phyloP scores from a whole-genome alignment of 2,329 filamentous ascomycete species.

The Botrytis fragariae region DNA sequence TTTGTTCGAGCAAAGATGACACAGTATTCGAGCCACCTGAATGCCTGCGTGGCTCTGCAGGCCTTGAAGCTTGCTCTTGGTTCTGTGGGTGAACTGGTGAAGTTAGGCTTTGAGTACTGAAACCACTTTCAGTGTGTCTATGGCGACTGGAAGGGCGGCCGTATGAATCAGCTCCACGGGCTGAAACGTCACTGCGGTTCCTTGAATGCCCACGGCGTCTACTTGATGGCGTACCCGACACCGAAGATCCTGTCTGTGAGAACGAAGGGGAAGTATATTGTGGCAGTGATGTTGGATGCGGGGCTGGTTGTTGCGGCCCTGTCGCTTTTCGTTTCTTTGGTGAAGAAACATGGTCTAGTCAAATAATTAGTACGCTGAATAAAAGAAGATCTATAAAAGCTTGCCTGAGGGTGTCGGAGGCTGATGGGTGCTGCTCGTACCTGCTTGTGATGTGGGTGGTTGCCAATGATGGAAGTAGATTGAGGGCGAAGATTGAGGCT shows the following conservation, averaged over 20 bases:
- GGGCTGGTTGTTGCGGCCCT: slow-evolving; percentile 50
- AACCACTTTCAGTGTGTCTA: slow-evolving; percentile 35
- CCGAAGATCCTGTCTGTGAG: slow-evolving; percentile 51
- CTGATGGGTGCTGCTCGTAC: slow-evolving; percentile 56
- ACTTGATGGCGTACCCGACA: slow-evolving; percentile 52
- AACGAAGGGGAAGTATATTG: slow-evolving; percentile 55
- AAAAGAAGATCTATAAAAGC: slow-evolving; percentile 46
- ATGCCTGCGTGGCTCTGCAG: slow-evolving; percentile 29
- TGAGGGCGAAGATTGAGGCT: slow-evolving; percentile 60
- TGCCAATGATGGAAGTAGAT: slow-evolving; percentile 95
- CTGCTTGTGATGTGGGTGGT: slow-evolving; percentile 66
- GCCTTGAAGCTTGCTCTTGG: slow-evolving; percentile 24
- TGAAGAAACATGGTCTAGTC: slow-evolving; percentile 64
- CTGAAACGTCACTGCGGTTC: slow-evolving; percentile 60
- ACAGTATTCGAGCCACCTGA: slow-evolving; percentile 35
- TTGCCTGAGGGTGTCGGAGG: slow-evolving; percentile 74
- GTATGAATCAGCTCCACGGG: slow-evolving; percentile 34
- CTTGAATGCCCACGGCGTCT: slow-evolving; percentile 60
- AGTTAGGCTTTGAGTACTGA: slow-evolving; percentile 27
- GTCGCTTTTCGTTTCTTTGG: slow-evolving; percentile 82
- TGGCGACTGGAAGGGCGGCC: slow-evolving; percentile 44
- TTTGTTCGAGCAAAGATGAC: slow-evolving; percentile 36
- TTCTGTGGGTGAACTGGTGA: slow-evolving; percentile 26
- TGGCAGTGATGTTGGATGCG: slow-evolving; percentile 46
- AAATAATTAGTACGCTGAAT: slow-evolving; percentile 39